A percentile compares a stretch with the other conserved stretches of the same genome.
Evolutionary conservation across 345 rosid species (phyloP).

Genomic region (Populus simonii): DNA sequence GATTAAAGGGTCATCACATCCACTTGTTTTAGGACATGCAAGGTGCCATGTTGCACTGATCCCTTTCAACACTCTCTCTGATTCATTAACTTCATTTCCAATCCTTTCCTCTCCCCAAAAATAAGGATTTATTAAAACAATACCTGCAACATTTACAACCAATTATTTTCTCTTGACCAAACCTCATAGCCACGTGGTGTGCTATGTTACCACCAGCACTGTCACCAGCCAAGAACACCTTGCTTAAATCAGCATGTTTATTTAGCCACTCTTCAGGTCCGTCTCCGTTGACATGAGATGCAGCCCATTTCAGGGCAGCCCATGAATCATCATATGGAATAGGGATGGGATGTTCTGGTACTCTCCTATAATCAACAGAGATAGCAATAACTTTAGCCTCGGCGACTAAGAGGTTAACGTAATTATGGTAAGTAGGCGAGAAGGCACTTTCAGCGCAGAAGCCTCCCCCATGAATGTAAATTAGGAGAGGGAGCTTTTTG

Average conservation of each 20-base stretch:
- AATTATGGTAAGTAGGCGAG: constrained; percentile 18
- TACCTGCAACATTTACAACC: constrained; percentile 6
- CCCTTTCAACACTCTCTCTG: not conserved
- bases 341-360: constrained; percentile 23
- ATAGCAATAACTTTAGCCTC: constrained; percentile 18
- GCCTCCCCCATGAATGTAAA: constrained; percentile 25
- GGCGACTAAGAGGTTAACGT: constrained; percentile 7
- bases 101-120: constrained; percentile 21
- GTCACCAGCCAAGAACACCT: constrained; percentile 37
- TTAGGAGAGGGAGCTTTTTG: constrained; percentile 18
- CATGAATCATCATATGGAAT: constrained; percentile 27
- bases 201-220: constrained; percentile 40
- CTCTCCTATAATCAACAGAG: constrained; percentile 23
- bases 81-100: constrained; percentile 6
- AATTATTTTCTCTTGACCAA: not conserved
- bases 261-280: constrained; percentile 39
- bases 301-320: constrained; percentile 23
- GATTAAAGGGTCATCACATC: constrained; percentile 20
- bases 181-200: constrained; percentile 24
- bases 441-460: constrained; percentile 18
- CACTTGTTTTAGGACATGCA: constrained; percentile 19
- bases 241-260: constrained; percentile 22
- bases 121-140: constrained; percentile 22
- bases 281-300: constrained; percentile 9
- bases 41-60: constrained; percentile 2